Evolutionary conservation across 164 flowering plant species (phyloP), one percentile per base, ranked within the genome.

Genomic region (Vitis cinerea): DNA sequence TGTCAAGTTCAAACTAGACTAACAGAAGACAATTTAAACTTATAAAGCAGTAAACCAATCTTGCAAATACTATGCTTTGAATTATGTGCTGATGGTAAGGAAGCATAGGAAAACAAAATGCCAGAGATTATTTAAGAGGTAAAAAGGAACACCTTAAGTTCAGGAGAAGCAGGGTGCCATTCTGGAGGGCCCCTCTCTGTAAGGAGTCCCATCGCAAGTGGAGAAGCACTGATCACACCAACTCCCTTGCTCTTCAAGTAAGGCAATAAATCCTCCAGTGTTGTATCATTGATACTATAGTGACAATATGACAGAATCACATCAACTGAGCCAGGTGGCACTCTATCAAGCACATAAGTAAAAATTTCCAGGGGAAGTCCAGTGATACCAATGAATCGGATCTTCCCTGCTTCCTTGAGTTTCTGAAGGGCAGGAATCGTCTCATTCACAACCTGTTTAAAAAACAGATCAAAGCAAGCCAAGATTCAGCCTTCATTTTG

Each of bases 161-260:
- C 93, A 61, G 82, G 79, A 47, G 97, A 80, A 64, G 99, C 99
- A 50, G 99, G 98, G 74, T 95, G 99, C 99, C 99, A 93, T 44
- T 87, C 91, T 13, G 99, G 99, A 2, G 97, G 97, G 31, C 98
- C 99, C 78, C 61, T 80, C 73, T 95, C 97, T 9, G 97, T 93
- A 47, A 91, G 93, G 73, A 95, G 97, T 31, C 98, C 99, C 99
- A 93, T 95, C 31, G 97, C 81, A 62, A 95, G 87, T 0, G 97
- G 99, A 77, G 99, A 88, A 74, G 99, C 98, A 76, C 82, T 87
- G 50, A 95, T 93, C 8, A 93, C 79, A 47, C 98, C 98, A 17
- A 93, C 92, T 64, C 90, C 95, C 65, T 93, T 95, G 80, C 90
- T 85, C 86, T 91, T 90, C 83, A 95, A 78, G 83, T 93, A 95